Conservation (phyloP, 2,329 filamentous ascomycete species). For the Ceratocystis destructans region DNA sequence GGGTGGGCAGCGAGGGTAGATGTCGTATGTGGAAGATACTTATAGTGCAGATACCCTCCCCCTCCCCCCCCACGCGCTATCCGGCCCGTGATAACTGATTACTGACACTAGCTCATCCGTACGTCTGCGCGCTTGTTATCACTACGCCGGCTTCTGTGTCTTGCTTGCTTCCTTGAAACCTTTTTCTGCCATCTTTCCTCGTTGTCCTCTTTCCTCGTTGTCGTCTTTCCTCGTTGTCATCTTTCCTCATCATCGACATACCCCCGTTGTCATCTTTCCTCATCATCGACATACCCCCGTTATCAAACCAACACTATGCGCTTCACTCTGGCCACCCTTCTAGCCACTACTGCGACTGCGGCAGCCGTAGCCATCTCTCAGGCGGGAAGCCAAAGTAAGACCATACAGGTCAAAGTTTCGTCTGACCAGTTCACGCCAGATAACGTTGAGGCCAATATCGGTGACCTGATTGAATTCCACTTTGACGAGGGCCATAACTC, state of each 20-base stretch:
- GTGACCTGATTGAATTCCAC: constrained; percentile 41
- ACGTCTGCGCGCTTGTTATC: too few species aligned
- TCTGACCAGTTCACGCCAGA: neutral
- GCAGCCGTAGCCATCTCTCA: neutral
- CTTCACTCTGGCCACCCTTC: neutral
- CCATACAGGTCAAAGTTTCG: neutral
- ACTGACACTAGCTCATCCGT: too few species aligned
- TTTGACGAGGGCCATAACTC: constrained; percentile 40
- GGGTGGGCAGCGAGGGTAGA: too few species aligned
- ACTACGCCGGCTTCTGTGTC: too few species aligned
- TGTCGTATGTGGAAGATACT: too few species aligned
- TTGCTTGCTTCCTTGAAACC: too few species aligned
- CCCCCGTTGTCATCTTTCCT: neutral
- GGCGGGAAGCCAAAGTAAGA: neutral
- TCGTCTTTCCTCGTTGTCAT: neutral
- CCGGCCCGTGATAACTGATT: too few species aligned
- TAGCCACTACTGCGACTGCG: neutral
- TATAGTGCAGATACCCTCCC: too few species aligned
- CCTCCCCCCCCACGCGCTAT: too few species aligned
- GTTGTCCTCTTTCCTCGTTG: too few species aligned
- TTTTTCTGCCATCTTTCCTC: too few species aligned
- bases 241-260: neutral
- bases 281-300: neutral
- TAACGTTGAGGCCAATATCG: constrained; percentile 30
- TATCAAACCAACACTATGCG: neutral